phyloP scores from a whole-genome alignment of 768 basidiomycete genomes.

The Vararia minispora region DNA sequence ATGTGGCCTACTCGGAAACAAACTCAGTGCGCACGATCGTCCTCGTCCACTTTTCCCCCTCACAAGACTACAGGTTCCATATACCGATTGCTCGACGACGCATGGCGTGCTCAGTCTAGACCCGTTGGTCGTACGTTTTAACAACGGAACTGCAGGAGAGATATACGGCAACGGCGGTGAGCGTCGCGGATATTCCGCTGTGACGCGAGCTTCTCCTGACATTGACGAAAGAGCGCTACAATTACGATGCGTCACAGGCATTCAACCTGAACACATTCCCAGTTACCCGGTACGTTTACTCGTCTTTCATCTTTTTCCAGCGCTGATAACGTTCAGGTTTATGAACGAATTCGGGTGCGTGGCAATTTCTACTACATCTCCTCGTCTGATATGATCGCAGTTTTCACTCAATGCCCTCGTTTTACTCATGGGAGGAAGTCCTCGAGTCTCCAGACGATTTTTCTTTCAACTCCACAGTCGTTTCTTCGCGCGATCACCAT shows the following conservation, averaged over 20 bases:
- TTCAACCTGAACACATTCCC: conserved; percentile 47
- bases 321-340: conserved; percentile 24
- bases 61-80: conserved; percentile 29
- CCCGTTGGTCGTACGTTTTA: conserved; percentile 39
- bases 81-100: conserved; percentile 51
- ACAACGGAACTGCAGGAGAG: conserved; percentile 36
- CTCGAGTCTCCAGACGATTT: conserved; percentile 39
- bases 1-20: conserved; percentile 36
- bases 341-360: conserved; percentile 49
- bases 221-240: conserved; percentile 36
- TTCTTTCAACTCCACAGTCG: conserved; percentile 45
- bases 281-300: conserved; percentile 26
- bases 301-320: background rate
- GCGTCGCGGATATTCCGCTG: no score
- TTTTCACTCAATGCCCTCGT: conserved; percentile 54
- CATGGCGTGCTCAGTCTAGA: conserved; percentile 45
- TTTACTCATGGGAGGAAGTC: conserved; percentile 51
- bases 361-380: no score
- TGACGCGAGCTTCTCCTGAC: background rate
- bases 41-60: background rate
- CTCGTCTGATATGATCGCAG: no score
- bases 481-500: conserved; percentile 45
- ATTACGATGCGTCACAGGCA: conserved; percentile 40
- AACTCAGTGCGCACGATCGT: conserved; percentile 27
- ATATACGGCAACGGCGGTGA: conserved; percentile 48